Percentiles rank a stretch among this genome's conserved stretches.
phyloP scores from a whole-genome alignment of 352 stramenopile genomes.

The Pythium dissotocum region DNA sequence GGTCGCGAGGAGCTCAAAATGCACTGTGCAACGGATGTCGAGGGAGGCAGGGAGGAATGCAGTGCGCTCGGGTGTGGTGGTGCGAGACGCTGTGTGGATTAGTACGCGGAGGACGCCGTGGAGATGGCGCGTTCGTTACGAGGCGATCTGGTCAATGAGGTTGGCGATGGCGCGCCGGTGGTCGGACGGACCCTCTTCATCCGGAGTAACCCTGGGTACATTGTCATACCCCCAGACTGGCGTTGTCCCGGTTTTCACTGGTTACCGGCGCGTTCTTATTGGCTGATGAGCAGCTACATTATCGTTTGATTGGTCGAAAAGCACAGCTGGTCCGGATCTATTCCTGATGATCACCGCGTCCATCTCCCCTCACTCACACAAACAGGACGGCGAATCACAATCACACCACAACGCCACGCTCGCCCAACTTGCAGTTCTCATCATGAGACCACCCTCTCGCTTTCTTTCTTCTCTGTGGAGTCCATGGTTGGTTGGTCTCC shows the following conservation, averaged over 20 bases:
- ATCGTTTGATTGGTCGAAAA: constrained; percentile 10
- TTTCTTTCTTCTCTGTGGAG: neutral
- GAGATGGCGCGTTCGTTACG: neutral
- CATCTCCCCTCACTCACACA: constrained; percentile 1
- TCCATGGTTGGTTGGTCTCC: neutral
- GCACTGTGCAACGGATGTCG: neutral
- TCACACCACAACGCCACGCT: constrained; percentile 3
- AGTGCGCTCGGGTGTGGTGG: neutral
- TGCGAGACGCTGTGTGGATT: too few species aligned
- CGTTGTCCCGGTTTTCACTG: neutral
- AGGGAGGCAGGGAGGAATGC: too few species aligned
- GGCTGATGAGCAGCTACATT: constrained; percentile 8
- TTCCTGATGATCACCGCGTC: neutral
- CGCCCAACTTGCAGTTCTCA: neutral
- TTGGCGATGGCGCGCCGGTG: neutral
- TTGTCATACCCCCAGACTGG: neutral
- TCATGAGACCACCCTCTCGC: neutral
- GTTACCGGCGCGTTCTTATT: neutral
- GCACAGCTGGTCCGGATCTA: constrained; percentile 15
- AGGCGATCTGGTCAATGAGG: constrained; percentile 1
- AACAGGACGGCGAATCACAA: too few species aligned
- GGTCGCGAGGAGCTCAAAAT: neutral
- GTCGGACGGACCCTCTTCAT: neutral
- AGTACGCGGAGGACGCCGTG: neutral
- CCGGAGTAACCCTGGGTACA: neutral